Evolutionary conservation across 1,284 basidiomycete genomes (phyloP), one percentile per base, ranked within the genome.

Genomic region (Rhodofomes roseus): DNA sequence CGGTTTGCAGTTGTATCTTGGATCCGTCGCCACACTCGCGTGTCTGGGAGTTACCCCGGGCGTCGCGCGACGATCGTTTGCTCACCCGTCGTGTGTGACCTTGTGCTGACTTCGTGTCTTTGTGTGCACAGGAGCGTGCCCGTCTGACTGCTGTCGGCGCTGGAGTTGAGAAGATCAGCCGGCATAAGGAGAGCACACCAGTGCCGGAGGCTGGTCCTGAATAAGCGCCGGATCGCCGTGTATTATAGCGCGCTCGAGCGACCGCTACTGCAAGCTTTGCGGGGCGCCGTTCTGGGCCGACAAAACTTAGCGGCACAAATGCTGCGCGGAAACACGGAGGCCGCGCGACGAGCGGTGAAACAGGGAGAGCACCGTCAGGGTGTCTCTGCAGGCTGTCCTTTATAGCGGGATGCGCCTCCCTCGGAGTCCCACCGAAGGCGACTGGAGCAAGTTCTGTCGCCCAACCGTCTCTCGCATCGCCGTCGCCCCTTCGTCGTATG

Each of bases 131-230:
- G 63, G 60, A 63, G 55, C 57, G 53, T 41, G 52, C 59, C 39
- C 37, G 77, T 55, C 77, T 74, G 61, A 81, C 79, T 29, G 73
- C 77, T 16, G 16, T 56, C 6, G 79, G 85, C 25, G 88, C 88
- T 12, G 86, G 87, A 31, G 82, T 90, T 41, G 89, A 90, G 76
- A 88, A 89, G 74, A 78, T 90, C 64, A 85, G 82, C 68, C 76
- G 86, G 64, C 88, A 89, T 57, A 60, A 64, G 58, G 66, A 66
- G 60, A 55, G 18, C 37, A 34, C 31, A 11, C 31, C 31, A 34
- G 51, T 39, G 56, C 56, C 44, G 46, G 56, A 51, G 50, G 50
- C 50, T 52, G 50, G 50, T 36, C 27, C 50, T 51, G 56, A 55
- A 41, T 55, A 41, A 55, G 50, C 50, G 50, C 50, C 31, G 50